A percentile compares a stretch with the other conserved stretches of the same genome.
Evolutionary conservation across 345 rosid species (phyloP).

Genomic region (Nasturtium officinale): DNA sequence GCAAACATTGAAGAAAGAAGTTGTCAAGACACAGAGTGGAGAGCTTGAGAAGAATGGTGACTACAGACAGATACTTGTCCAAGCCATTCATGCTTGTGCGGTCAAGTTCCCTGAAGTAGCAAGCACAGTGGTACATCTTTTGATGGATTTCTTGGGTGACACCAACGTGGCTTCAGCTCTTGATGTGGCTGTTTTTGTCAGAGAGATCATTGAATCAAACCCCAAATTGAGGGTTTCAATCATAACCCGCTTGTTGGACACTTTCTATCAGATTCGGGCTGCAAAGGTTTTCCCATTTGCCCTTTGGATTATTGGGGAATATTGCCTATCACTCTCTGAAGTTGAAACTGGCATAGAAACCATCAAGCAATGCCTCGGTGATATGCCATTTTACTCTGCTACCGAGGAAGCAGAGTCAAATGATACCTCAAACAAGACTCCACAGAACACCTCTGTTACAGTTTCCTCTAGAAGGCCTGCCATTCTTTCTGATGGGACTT

Average conservation of each 20-base stretch:
- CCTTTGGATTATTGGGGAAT: constrained; percentile 89
- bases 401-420: constrained; percentile 69
- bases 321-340: constrained; percentile 77
- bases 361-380: constrained; percentile 87
- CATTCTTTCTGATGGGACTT: constrained; percentile 86
- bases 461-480: constrained; percentile 83
- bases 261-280: constrained; percentile 82
- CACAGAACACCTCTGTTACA: constrained; percentile 49
- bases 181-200: constrained; percentile 75
- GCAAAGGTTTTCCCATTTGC: constrained; percentile 81
- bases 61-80: constrained; percentile 86
- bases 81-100: constrained; percentile 85
- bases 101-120: constrained; percentile 91
- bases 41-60: constrained; percentile 90
- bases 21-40: constrained; percentile 78
- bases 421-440: constrained; percentile 60
- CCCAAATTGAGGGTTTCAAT: constrained; percentile 77
- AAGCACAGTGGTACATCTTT: constrained; percentile 78
- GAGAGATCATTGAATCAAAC: constrained; percentile 83
- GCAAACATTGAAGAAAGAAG: constrained; percentile 78
- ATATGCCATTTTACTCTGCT: constrained; percentile 66
- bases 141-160: constrained; percentile 93
- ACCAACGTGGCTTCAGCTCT: constrained; percentile 79
- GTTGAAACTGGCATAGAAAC: constrained; percentile 74
- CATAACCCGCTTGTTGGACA: constrained; percentile 75